Percentiles rank a stretch among this genome's conserved stretches.
Conservation (phyloP, 805 yeast species). For the Debaryomyces maramus region DNA sequence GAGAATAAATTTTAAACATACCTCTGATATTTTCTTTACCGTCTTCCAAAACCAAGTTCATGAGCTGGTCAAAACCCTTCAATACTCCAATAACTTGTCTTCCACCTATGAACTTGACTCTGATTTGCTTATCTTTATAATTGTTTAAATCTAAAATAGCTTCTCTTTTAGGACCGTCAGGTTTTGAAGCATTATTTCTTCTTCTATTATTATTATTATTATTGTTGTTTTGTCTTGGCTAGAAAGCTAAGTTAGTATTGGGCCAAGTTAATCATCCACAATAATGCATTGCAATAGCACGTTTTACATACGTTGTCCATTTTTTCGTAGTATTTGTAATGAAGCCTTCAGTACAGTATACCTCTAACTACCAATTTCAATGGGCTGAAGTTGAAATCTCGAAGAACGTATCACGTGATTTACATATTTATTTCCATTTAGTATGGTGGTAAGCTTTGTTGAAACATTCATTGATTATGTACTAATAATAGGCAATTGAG, state of each 20-base stretch:
- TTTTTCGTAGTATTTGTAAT: not conserved
- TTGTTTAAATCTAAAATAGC: conserved; percentile 81
- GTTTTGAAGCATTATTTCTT: conserved; percentile 19
- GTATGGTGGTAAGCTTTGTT: too few relatives aligned
- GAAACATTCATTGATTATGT: too few relatives aligned
- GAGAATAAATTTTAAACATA: too few relatives aligned
- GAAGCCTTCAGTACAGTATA: too few relatives aligned
- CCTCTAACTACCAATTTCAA: too few relatives aligned
- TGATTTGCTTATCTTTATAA: conserved; percentile 69
- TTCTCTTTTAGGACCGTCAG: conserved; percentile 83
- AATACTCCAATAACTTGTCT: conserved; percentile 78
- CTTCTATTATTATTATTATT: conserved; percentile 15
- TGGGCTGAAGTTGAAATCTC: too few relatives aligned
- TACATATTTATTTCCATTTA: too few relatives aligned
- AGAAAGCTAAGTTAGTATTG: not conserved
- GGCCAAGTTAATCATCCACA: not conserved
- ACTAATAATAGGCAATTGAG: too few relatives aligned
- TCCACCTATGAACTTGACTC: conserved; percentile 83
- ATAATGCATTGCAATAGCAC: too few relatives aligned
- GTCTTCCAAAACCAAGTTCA: conserved; percentile 76
- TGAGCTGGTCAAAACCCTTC: conserved; percentile 80
- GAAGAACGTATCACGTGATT: too few relatives aligned
- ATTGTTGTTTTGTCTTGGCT: conserved; percentile 12
- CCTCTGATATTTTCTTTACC: conserved; percentile 65
- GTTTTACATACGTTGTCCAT: not conserved